Evolutionary conservation across 2,329 filamentous ascomycete genomes (phyloP).

Genomic region (Escovopsis sp.): DNA sequence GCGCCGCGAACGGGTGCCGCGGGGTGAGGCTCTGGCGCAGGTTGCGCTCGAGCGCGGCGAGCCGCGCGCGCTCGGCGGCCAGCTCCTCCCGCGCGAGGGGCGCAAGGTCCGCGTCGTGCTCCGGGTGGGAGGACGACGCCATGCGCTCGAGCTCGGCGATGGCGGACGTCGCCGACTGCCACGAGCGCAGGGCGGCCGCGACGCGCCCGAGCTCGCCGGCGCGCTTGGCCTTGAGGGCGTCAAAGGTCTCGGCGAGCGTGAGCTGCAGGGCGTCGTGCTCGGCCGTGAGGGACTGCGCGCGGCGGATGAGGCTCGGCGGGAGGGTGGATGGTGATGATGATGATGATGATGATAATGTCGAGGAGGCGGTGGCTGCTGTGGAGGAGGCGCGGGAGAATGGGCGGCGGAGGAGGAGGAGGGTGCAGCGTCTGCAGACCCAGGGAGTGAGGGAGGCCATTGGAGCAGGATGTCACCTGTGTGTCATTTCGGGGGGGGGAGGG

Average conservation of each 20-base stretch:
- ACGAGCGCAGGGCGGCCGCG: slow-evolving; percentile 41
- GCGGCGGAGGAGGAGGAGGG: slow-evolving; percentile 5
- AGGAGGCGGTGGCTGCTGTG: slow-evolving; percentile 5
- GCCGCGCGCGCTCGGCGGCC: slow-evolving; percentile 42
- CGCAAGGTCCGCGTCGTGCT: slow-evolving; percentile 54
- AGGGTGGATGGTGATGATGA: slow-evolving; percentile 15
- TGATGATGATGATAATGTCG: no score
- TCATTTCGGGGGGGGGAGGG: no score
- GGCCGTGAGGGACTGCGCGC: slow-evolving; percentile 40
- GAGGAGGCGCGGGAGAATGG: slow-evolving; percentile 18
- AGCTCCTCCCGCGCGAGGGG: slow-evolving; percentile 74
- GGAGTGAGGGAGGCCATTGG: slow-evolving; percentile 8
- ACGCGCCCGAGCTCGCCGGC: slow-evolving; percentile 47
- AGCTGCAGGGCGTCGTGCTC: slow-evolving; percentile 43
- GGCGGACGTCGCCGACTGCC: slow-evolving; percentile 38
- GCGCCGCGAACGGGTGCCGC: slow-evolving; percentile 72
- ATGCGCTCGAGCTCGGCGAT: slow-evolving; percentile 39
- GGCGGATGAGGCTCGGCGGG: slow-evolving; percentile 41
- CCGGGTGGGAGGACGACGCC: slow-evolving; percentile 27
- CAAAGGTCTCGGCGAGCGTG: slow-evolving; percentile 38
- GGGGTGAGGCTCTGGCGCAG: slow-evolving; percentile 72
- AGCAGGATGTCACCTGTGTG: no score
- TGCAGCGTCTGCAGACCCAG: slow-evolving; percentile 24
- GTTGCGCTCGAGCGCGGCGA: slow-evolving; percentile 48
- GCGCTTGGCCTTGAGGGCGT: slow-evolving; percentile 41